phyloP scores from a whole-genome alignment of 495 filamentous ascomycete species.

The Penicillium egyptiacum region DNA sequence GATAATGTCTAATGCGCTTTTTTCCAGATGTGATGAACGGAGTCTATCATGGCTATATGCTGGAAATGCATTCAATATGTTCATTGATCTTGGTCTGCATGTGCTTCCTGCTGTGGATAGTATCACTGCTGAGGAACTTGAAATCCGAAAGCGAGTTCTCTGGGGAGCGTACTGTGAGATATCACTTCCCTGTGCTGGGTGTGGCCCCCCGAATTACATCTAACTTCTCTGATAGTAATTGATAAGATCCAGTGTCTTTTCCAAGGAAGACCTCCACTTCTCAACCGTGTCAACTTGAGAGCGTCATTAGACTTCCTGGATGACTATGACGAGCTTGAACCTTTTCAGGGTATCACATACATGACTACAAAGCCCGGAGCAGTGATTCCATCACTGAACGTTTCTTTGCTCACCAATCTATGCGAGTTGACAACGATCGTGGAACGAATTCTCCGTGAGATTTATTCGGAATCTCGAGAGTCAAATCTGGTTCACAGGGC shows the following conservation, averaged over 20 bases:
- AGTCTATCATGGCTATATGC: constrained; percentile 49
- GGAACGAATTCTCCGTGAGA: constrained; percentile 31
- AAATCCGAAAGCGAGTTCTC: constrained; percentile 42
- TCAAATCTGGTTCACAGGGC: constrained; percentile 18
- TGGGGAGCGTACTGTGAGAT: constrained; percentile 44
- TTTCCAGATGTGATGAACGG: constrained; percentile 40
- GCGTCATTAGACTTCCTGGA: constrained; percentile 32
- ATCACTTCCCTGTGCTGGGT: not conserved
- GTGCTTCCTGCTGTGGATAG: constrained; percentile 24
- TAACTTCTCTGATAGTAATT: constrained; percentile 16
- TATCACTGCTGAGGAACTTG: constrained; percentile 40
- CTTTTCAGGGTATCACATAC: constrained; percentile 31
- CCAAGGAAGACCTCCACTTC: constrained; percentile 34
- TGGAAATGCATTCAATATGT: constrained; percentile 46
- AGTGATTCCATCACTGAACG: constrained; percentile 28
- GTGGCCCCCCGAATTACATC: no score
- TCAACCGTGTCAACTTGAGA: constrained; percentile 32
- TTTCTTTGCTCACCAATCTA: constrained; percentile 32
- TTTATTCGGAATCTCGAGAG: constrained; percentile 32
- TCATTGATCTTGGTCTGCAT: constrained; percentile 50
- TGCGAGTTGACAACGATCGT: constrained; percentile 34
- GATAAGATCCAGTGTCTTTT: constrained; percentile 40
- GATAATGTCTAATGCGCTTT: constrained; percentile 42
- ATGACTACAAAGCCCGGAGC: constrained; percentile 8
- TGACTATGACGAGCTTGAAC: constrained; percentile 38